Percentiles rank a stretch among this genome's conserved stretches.
These are phyloP conservation scores for Carex kokanica DNA, from an alignment of 176 grass and related monocot genomes.

Conservation along the genomic window DNA sequence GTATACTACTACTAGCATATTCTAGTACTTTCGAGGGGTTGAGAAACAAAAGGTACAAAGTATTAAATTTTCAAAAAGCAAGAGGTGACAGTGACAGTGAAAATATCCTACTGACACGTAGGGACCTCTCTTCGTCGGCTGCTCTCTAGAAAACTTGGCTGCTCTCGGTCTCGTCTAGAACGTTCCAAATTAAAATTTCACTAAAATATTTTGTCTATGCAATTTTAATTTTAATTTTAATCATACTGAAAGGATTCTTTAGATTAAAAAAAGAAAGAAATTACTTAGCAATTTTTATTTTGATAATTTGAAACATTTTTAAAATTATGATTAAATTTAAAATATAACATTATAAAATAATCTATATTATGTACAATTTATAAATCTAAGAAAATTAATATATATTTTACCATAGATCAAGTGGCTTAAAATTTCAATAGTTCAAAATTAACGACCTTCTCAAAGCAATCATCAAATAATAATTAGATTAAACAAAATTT, in stretches of 20 bases:
- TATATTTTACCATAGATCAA: too few species aligned
- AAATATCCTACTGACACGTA: neutral
- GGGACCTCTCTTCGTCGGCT: neutral
- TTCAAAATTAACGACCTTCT: too few species aligned
- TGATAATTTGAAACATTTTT: too few species aligned
- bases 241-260: neutral
- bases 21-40: conserved; percentile 10
- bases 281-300: too few species aligned
- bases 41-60: neutral
- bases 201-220: neutral
- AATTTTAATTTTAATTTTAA: neutral
- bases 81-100: neutral
- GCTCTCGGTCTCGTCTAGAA: neutral
- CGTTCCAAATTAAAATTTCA: neutral
- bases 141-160: neutral
- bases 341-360: too few species aligned
- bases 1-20: neutral
- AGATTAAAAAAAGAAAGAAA: too few species aligned
- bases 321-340: too few species aligned
- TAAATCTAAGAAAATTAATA: too few species aligned
- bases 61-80: neutral
- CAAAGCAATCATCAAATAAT: too few species aligned
- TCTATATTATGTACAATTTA: too few species aligned
- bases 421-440: too few species aligned
- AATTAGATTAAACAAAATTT: too few species aligned